These are phyloP conservation scores for Drechslerella coelobrocha DNA, from an alignment of 2,329 filamentous ascomycete genomes.

Conservation along the genomic window DNA sequence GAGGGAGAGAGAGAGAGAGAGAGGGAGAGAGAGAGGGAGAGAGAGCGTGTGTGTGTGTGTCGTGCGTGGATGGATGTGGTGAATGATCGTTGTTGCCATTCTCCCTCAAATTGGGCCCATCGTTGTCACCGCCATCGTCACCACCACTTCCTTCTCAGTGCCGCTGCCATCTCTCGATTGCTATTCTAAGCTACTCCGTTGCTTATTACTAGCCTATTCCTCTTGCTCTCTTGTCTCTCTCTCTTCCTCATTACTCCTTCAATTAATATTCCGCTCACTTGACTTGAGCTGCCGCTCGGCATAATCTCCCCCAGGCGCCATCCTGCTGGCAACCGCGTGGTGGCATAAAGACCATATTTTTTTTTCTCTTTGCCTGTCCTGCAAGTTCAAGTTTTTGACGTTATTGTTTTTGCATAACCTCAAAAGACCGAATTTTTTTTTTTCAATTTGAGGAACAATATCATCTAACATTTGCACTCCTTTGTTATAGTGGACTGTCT, in stretches of 20 bases:
- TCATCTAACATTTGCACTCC: slow-evolving; percentile 24
- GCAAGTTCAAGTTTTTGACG: no score
- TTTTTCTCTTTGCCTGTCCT: not conserved
- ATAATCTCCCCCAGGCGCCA: not conserved
- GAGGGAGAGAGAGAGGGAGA: no score
- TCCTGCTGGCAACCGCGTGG: no score
- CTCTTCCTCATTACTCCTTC: not conserved
- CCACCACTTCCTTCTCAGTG: not conserved
- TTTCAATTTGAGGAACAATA: not conserved
- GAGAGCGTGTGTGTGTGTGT: no score
- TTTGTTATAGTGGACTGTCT: slow-evolving; percentile 38
- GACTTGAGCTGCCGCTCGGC: not conserved
- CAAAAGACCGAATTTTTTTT: not conserved
- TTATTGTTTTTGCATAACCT: not conserved
- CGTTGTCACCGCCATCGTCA: slow-evolving; percentile 7
- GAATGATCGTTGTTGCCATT: not conserved
- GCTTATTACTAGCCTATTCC: not conserved
- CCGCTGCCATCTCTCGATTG: not conserved
- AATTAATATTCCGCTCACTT: not conserved
- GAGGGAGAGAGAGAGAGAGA: no score
- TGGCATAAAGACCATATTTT: not conserved
- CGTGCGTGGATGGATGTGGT: no score
- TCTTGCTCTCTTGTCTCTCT: not conserved
- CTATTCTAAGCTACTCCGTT: not conserved
- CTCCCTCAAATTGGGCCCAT: not conserved